Conservation (phyloP, 2,329 filamentous ascomycete genomes). For the Aspergillus hortae region DNA sequence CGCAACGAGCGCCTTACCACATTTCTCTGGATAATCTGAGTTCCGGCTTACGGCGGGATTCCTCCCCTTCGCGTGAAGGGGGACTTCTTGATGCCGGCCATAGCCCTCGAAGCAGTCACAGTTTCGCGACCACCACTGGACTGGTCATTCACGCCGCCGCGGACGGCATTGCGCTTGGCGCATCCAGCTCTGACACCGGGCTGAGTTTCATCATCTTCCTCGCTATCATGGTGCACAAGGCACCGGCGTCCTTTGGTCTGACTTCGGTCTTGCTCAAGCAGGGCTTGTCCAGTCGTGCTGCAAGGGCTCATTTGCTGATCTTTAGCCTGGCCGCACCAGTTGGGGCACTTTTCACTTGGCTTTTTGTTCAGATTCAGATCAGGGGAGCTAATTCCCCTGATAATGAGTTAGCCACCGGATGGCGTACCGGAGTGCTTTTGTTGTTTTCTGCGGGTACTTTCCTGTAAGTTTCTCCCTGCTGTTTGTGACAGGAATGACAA, state of each 20-base stretch:
- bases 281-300: constrained; percentile 80
- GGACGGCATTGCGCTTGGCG: constrained; percentile 92
- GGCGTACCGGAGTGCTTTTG: constrained; percentile 88
- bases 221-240: constrained; percentile 97
- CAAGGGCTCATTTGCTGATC: constrained; percentile 78
- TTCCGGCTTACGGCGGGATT: constrained; percentile 47
- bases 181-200: constrained; percentile 74
- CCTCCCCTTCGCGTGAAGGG: constrained; percentile 38
- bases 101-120: constrained; percentile 41
- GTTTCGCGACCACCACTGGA: constrained; percentile 81
- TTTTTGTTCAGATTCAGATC: constrained; percentile 70
- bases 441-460: constrained; percentile 97
- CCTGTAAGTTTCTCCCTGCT: constrained; percentile 58
- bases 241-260: constrained; percentile 89
- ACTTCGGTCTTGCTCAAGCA: constrained; percentile 89
- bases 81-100: constrained; percentile 32
- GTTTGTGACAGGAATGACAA: constrained; percentile 3
- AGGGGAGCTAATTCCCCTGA: constrained; percentile 54
- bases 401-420: constrained; percentile 62
- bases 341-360: constrained; percentile 79
- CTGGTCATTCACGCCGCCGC: constrained; percentile 95
- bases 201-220: constrained; percentile 90
- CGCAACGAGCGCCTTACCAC: constrained; percentile 68
- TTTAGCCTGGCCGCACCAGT: constrained; percentile 89
- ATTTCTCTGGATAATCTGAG: constrained; percentile 84